phyloP scores from a whole-genome alignment of 2,329 filamentous ascomycete species.

The Apiospora phragmitis region DNA sequence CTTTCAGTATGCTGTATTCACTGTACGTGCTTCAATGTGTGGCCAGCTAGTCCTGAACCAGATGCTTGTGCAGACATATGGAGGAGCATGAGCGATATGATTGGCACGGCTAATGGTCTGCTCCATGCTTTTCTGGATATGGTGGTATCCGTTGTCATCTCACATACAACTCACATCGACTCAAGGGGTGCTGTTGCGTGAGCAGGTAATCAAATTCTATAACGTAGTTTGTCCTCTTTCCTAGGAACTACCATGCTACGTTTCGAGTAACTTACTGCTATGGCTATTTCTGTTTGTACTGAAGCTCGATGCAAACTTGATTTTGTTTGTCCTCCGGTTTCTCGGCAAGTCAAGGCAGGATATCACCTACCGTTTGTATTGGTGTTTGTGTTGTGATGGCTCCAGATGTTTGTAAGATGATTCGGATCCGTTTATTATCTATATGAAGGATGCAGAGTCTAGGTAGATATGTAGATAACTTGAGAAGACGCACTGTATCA shows the following conservation, averaged over 20 bases:
- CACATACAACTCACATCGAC: not conserved
- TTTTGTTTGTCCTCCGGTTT: not conserved
- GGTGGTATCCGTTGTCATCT: not conserved
- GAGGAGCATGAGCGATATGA: not conserved
- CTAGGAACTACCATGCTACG: too few relatives aligned
- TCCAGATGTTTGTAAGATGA: not conserved
- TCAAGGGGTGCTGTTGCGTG: not conserved
- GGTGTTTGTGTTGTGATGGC: not conserved
- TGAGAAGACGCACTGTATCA: not conserved
- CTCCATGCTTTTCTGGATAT: not conserved
- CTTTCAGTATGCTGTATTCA: not conserved
- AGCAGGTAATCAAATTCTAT: not conserved
- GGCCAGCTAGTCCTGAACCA: not conserved
- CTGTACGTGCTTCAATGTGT: not conserved
- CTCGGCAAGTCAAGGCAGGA: not conserved
- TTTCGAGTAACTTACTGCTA: not conserved
- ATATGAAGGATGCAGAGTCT: not conserved
- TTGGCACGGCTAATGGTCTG: not conserved
- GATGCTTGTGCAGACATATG: not conserved
- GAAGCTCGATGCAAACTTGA: not conserved
- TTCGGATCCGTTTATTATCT: not conserved
- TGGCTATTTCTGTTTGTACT: not conserved
- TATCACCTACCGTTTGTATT: not conserved
- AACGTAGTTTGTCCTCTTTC: not conserved
- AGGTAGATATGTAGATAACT: too few relatives aligned